Evolutionary conservation across 2,329 filamentous ascomycete genomes (phyloP).

Genomic region (Fusarium vanettenii): DNA sequence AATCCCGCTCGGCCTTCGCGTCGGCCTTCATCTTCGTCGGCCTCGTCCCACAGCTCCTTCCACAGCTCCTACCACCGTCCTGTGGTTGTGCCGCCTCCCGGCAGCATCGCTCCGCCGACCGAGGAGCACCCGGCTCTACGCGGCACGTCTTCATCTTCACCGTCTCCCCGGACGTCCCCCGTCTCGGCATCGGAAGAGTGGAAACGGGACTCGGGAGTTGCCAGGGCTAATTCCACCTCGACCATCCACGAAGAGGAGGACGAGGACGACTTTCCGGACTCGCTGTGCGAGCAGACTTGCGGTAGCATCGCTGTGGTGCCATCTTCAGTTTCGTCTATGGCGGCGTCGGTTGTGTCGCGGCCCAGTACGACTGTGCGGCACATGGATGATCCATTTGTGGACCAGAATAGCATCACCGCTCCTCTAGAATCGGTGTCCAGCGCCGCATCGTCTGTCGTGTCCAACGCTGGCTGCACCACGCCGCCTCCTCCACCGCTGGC

Average conservation of each 20-base stretch:
- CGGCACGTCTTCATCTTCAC: conserved; percentile 32
- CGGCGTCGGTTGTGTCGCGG: conserved; percentile 27
- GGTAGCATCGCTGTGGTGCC: conserved; percentile 13
- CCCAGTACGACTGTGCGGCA: conserved; percentile 23
- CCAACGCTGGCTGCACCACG: conserved; percentile 40
- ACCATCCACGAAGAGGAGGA: conserved; percentile 56
- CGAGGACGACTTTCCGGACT: conserved; percentile 50
- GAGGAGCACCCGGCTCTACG: conserved; percentile 67
- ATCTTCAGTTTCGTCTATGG: conserved; percentile 29
- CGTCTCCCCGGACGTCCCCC: conserved; percentile 35
- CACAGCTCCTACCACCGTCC: conserved; percentile 38
- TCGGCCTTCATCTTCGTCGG: conserved; percentile 39
- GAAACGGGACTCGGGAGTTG: conserved; percentile 68
- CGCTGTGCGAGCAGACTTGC: conserved; percentile 11
- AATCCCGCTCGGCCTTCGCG: conserved; percentile 51
- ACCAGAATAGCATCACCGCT: conserved; percentile 39
- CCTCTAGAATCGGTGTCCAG: conserved; percentile 37
- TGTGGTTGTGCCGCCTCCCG: conserved; percentile 46
- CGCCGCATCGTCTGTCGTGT: conserved; percentile 36
- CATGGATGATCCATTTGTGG: conserved; percentile 38
- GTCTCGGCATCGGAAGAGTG: conserved; percentile 51
- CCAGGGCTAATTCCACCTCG: conserved; percentile 56
- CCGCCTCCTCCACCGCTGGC: conserved; percentile 26
- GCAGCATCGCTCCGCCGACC: conserved; percentile 55
- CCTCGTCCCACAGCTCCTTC: conserved; percentile 35